Percentiles rank a stretch among this genome's conserved stretches.
These are phyloP conservation scores for Cytauxzoon felis DNA, from an alignment of 169 alveolate genomes.

Conservation along the genomic window DNA sequence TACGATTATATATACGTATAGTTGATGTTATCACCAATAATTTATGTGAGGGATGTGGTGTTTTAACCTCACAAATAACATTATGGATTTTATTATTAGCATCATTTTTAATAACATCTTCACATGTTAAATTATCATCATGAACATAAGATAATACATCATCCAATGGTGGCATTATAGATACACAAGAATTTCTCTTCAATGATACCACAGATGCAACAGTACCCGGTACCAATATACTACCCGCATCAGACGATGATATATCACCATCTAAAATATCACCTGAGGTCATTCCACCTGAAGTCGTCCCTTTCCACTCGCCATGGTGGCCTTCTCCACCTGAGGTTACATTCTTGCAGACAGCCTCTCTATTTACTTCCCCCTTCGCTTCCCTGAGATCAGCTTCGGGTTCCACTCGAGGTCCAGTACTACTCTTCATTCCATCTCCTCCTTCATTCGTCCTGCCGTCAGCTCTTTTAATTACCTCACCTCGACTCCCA, in stretches of 20 bases:
- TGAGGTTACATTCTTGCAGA: conserved; percentile 45
- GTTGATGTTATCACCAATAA: conserved; percentile 77
- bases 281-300: too few relatives aligned
- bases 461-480: too few relatives aligned
- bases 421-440: too few relatives aligned
- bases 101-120: conserved; percentile 11
- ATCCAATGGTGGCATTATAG: conserved; percentile 34
- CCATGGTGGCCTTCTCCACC: too few relatives aligned
- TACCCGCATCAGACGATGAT: too few relatives aligned
- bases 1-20: conserved; percentile 70
- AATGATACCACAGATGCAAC: conserved; percentile 43
- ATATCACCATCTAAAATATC: too few relatives aligned
- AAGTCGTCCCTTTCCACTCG: too few relatives aligned
- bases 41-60: conserved; percentile 81
- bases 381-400: too few relatives aligned
- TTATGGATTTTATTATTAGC: conserved; percentile 41
- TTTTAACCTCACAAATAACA: conserved; percentile 72
- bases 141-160: conserved; percentile 9
- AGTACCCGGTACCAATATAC: too few relatives aligned
- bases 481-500: too few relatives aligned
- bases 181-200: conserved; percentile 49
- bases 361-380: conserved; percentile 9
- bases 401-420: too few relatives aligned
- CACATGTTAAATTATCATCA: not conserved
- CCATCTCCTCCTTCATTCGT: too few relatives aligned